These are phyloP conservation scores for Trifolium fragiferum DNA, from an alignment of 306 rosid genomes.

Conservation along the genomic window DNA sequence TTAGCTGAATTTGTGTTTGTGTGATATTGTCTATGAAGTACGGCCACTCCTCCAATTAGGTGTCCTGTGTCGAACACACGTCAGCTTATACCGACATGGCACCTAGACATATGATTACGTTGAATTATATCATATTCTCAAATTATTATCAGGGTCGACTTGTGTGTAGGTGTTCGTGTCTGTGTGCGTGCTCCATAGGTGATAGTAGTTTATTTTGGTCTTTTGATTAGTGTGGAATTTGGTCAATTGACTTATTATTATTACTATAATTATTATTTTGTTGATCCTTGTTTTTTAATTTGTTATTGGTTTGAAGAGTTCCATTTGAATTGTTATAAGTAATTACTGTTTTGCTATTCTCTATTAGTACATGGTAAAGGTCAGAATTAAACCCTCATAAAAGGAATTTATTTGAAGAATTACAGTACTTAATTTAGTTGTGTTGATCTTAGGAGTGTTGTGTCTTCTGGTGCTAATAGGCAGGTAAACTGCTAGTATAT, in stretches of 20 bases:
- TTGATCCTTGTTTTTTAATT: conserved; percentile 11
- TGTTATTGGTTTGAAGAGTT: conserved; percentile 26
- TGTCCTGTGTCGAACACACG: too few species aligned
- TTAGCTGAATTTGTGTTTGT: conserved; percentile 30
- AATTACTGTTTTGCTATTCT: conserved; percentile 24
- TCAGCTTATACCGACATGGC: too few species aligned
- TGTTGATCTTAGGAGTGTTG: conserved; percentile 26
- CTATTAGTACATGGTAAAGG: not conserved
- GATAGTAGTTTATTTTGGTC: not conserved
- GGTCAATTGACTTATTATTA: not conserved
- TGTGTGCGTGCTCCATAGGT: too few species aligned
- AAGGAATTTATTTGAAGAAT: conserved; percentile 11
- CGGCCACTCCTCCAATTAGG: too few species aligned
- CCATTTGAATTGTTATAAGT: not conserved
- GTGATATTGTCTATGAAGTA: not conserved
- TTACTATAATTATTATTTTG: conserved; percentile 8
- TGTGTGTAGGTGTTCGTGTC: too few species aligned
- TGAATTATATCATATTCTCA: too few species aligned
- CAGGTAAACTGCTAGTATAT: not conserved
- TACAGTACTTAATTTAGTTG: conserved; percentile 4
- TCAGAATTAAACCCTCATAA: conserved; percentile 1
- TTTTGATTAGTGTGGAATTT: not conserved
- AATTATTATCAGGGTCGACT: too few species aligned
- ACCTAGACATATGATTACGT: too few species aligned
- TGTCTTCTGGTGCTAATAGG: not conserved